Conservation (phyloP, 257 asterid genomes). For the Parsonsia alboflavescens region DNA sequence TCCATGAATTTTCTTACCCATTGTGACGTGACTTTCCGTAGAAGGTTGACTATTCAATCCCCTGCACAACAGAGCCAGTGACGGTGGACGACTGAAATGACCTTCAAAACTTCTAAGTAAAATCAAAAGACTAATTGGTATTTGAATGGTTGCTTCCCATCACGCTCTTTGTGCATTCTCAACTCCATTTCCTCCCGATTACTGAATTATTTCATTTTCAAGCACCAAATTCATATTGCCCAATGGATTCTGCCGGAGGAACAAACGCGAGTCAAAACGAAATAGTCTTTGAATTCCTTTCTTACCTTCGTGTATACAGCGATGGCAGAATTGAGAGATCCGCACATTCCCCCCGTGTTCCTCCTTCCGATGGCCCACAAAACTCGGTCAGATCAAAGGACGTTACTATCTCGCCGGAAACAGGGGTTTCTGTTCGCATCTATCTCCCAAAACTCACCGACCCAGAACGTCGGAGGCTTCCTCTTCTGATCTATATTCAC, state of each 20-base stretch:
- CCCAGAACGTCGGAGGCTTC: slow-evolving; percentile 27
- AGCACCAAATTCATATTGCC: slow-evolving; percentile 2
- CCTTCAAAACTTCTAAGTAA: too few relatives aligned
- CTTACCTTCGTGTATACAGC: slow-evolving; percentile 25
- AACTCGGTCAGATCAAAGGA: slow-evolving; percentile 44
- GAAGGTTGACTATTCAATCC: too few relatives aligned
- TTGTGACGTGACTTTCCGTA: too few relatives aligned
- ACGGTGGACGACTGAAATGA: too few relatives aligned
- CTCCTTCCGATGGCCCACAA: slow-evolving; percentile 32
- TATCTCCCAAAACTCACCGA: slow-evolving; percentile 24
- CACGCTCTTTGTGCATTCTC: too few relatives aligned
- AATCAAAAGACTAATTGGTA: too few relatives aligned
- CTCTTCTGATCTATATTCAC: slow-evolving; percentile 44
- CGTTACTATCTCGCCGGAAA: slow-evolving; percentile 31
- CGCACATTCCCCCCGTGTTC: not conserved
- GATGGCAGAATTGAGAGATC: slow-evolving; percentile 36
- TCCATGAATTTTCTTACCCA: too few relatives aligned
- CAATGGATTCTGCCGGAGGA: too few relatives aligned
- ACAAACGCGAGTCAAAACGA: slow-evolving; percentile 2
- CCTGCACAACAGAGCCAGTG: too few relatives aligned
- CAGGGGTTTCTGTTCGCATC: slow-evolving; percentile 34
- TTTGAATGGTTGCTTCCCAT: too few relatives aligned
- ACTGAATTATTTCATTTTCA: not conserved
- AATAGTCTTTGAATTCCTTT: slow-evolving; percentile 25
- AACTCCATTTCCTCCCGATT: too few relatives aligned